Evolutionary conservation across 164 flowering plant genomes (phyloP).

Genomic region (Tinospora cordifolia): DNA sequence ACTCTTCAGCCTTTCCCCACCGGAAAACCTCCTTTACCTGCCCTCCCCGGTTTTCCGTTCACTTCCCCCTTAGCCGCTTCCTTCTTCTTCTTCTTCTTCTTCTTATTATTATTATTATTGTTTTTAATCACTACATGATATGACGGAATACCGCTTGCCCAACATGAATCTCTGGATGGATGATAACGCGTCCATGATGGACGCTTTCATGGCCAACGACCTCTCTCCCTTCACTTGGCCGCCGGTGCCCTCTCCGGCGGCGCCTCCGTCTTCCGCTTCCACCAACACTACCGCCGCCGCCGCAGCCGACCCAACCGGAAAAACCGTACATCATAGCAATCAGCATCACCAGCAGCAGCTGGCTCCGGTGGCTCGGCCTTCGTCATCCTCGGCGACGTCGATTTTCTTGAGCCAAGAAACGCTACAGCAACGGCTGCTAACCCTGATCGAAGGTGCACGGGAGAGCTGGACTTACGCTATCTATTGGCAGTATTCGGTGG

Average conservation of each 20-base stretch:
- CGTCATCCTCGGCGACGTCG: constrained; percentile 8
- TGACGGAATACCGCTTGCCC: constrained; percentile 34
- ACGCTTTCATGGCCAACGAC: constrained; percentile 68
- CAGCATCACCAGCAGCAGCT: background rate
- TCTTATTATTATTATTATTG: no score
- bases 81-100: no score
- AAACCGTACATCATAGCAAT: background rate
- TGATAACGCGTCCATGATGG: constrained; percentile 71
- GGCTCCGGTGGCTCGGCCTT: no score
- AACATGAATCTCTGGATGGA: constrained; percentile 71
- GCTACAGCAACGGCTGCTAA: constrained; percentile 70
- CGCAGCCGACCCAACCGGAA: constrained; percentile 1
- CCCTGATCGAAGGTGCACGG: constrained; percentile 59
- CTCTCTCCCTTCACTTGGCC: constrained; percentile 42
- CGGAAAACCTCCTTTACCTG: background rate
- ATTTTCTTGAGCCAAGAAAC: constrained; percentile 53
- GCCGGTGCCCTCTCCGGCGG: constrained; percentile 29
- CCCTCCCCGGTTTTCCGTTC: background rate
- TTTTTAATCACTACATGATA: background rate
- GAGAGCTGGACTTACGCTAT: constrained; percentile 92
- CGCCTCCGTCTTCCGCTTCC: background rate
- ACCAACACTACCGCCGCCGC: constrained; percentile 1
- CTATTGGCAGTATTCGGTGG: constrained; percentile 75
- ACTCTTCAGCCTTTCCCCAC: constrained; percentile 1
- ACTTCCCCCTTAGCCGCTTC: no score